Conservation (phyloP, 2,329 filamentous ascomycete species). For the Cylindrodendrum hubeiense region DNA sequence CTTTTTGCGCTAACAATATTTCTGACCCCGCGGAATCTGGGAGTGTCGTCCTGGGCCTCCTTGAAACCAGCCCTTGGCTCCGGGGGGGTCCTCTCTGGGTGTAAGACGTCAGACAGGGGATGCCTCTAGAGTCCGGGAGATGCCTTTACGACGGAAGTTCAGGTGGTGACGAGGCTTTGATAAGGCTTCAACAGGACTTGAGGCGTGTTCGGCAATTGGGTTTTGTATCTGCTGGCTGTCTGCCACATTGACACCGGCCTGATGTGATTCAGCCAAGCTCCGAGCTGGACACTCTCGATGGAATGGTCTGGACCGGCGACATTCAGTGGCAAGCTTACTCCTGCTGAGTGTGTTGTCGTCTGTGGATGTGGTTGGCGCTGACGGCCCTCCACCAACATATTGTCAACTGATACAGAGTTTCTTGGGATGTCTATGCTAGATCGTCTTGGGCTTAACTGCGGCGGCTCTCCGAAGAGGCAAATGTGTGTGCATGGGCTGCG, state of each 20-base stretch:
- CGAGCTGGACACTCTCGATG: background rate
- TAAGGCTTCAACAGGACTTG: background rate
- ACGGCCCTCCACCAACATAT: background rate
- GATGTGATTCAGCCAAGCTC: background rate
- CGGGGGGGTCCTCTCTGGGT: too few relatives aligned
- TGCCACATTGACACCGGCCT: background rate
- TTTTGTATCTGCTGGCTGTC: background rate
- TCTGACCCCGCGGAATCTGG: background rate
- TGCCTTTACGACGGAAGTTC: too few relatives aligned
- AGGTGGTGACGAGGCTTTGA: background rate
- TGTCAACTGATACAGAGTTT: constrained; percentile 21
- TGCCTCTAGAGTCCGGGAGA: background rate
- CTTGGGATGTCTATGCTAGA: constrained; percentile 12
- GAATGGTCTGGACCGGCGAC: constrained; percentile 3
- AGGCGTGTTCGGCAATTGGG: background rate
- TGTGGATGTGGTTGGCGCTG: background rate
- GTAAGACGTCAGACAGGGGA: too few relatives aligned
- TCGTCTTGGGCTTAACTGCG: constrained; percentile 14
- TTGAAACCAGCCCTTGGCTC: too few relatives aligned
- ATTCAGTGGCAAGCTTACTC: background rate
- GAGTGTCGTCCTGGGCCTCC: too few relatives aligned
- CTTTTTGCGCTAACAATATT: background rate
- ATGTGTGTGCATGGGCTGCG: background rate
- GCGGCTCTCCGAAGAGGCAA: constrained; percentile 5
- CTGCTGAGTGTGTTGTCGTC: background rate